A percentile compares a stretch with the other conserved stretches of the same genome.
Conservation (phyloP, 192 early-diverging fungal genomes). For the Allomyces javanicus region DNA sequence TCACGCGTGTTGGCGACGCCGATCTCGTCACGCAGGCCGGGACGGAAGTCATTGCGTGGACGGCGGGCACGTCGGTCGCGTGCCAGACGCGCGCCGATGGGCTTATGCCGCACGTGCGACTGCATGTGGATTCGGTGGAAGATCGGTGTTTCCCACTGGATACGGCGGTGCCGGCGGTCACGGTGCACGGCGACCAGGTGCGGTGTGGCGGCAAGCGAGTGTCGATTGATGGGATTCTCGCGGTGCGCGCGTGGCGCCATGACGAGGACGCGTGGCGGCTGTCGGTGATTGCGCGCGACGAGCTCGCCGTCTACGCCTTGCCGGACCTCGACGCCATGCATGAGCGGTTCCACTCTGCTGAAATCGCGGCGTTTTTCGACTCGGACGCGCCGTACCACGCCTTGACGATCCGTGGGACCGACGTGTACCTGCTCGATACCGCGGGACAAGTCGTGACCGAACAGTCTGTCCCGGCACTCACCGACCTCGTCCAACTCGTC, state of each 20-base stretch:
- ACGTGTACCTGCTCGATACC: not conserved
- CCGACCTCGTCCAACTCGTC: not conserved
- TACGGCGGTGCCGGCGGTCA: not conserved
- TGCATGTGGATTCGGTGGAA: not conserved
- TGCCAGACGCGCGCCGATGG: not conserved
- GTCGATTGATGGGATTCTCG: not conserved
- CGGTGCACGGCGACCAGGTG: not conserved
- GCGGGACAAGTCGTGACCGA: not conserved
- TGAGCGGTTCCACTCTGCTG: not conserved
- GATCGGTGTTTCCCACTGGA: not conserved
- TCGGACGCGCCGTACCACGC: not conserved
- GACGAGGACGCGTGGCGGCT: not conserved
- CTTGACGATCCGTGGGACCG: not conserved
- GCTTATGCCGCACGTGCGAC: not conserved
- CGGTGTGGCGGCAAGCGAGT: not conserved
- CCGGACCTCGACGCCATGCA: not conserved
- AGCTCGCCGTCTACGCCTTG: not conserved
- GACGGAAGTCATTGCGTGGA: not conserved
- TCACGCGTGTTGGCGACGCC: no score
- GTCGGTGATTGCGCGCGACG: not conserved
- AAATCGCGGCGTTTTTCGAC: not conserved
- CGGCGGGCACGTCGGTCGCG: not conserved
- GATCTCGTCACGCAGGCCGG: not conserved
- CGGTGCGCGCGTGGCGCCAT: not conserved
- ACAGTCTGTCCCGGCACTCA: not conserved